Evolutionary conservation across 2,329 filamentous ascomycete species (phyloP).

Genomic region (Pseudocercospora musae): DNA sequence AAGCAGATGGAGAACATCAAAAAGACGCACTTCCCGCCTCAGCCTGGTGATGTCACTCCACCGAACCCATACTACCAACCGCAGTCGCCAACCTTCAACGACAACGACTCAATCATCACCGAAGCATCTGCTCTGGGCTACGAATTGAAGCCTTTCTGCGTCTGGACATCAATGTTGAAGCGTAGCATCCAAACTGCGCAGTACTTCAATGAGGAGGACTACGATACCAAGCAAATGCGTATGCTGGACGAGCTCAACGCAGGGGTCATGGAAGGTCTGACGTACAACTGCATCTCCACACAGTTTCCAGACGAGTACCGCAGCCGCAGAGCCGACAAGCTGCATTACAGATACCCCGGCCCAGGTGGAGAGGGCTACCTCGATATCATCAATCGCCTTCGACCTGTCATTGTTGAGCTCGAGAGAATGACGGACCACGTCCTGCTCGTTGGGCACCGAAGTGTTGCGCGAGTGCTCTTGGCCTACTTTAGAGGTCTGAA

Average conservation of each 20-base stretch:
- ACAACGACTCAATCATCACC: conserved; percentile 14
- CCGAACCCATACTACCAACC: conserved; percentile 82
- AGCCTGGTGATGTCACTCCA: conserved; percentile 85
- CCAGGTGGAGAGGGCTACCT: conserved; percentile 95
- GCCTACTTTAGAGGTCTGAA: conserved; percentile 95
- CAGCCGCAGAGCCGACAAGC: conserved; percentile 77
- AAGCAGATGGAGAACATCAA: conserved; percentile 76
- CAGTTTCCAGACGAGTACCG: conserved; percentile 77
- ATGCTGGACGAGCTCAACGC: conserved; percentile 88
- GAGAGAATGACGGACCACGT: conserved; percentile 97
- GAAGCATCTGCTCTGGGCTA: conserved; percentile 44
- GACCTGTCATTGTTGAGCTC: conserved; percentile 93
- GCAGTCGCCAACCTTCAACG: conserved; percentile 18
- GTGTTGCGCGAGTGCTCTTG: conserved; percentile 85
- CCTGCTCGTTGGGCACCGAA: conserved; percentile 86
- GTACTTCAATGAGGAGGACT: conserved; percentile 92
- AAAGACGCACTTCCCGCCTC: conserved; percentile 80
- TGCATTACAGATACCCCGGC: conserved; percentile 94
- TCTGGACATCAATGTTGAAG: conserved; percentile 97
- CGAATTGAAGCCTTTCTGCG: conserved; percentile 77
- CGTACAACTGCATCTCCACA: conserved; percentile 83
- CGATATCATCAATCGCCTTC: conserved; percentile 91
- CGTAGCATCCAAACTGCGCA: conserved; percentile 84
- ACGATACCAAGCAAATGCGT: conserved; percentile 77
- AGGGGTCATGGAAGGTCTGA: conserved; percentile 89